Evolutionary conservation across 176 grass and related monocot species (phyloP).

Genomic region (Ananas comosus): DNA sequence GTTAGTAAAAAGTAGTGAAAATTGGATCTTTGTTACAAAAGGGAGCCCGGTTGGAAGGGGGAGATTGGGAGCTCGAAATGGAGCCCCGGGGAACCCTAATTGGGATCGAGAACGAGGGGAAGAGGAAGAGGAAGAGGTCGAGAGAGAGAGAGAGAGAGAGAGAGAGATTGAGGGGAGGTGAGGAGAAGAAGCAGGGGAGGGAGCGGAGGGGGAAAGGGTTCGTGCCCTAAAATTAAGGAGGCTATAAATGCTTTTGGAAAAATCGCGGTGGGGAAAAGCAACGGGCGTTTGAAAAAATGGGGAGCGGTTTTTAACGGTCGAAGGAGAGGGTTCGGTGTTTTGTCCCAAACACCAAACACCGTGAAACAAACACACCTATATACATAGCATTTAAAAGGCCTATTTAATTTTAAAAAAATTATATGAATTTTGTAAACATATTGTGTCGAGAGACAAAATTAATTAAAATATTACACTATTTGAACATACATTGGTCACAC

Average conservation of each 20-base stretch:
- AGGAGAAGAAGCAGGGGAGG: slow-evolving; percentile 16
- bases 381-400: not conserved
- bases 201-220: slow-evolving; percentile 18
- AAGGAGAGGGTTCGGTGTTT: not conserved
- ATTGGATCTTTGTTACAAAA: not conserved
- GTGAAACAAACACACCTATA: not conserved
- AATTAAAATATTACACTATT: too few species aligned
- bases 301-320: not conserved
- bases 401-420: not conserved
- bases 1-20: too few species aligned
- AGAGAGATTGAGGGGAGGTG: slow-evolving; percentile 10
- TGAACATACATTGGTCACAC: too few species aligned
- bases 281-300: not conserved
- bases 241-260: not conserved
- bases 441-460: too few species aligned
- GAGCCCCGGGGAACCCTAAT: slow-evolving; percentile 46
- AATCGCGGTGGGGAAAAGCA: not conserved
- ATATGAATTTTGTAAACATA: too few species aligned
- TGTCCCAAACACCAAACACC: not conserved
- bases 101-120: slow-evolving; percentile 17
- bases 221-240: slow-evolving; percentile 15
- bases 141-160: not conserved
- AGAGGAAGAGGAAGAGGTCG: not conserved
- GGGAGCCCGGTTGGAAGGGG: not conserved
- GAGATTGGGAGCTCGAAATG: slow-evolving; percentile 43